A percentile compares a stretch with the other conserved stretches of the same genome.
Conservation (phyloP, 2,329 filamentous ascomycete genomes). For the Aureobasidium melanogenum region DNA sequence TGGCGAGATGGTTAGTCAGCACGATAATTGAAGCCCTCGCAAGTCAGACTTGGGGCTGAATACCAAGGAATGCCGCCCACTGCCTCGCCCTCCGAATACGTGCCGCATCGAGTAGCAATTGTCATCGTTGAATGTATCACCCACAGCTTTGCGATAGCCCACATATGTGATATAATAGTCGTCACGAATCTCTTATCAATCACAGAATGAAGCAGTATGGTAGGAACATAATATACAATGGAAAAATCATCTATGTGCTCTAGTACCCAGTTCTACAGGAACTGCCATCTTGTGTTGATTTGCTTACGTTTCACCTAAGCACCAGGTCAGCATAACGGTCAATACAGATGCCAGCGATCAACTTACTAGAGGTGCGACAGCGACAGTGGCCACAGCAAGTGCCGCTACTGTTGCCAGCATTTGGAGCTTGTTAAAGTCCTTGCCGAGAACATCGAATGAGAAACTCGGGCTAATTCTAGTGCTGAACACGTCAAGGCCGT, state of each 20-base stretch:
- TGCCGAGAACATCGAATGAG: conserved; percentile 85
- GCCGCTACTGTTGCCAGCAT: conserved; percentile 77
- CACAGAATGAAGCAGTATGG: neutral
- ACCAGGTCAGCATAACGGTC: conserved; percentile 17
- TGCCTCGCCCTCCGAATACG: too few relatives aligned
- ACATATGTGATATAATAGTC: neutral
- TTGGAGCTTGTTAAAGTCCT: conserved; percentile 85
- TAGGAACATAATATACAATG: neutral
- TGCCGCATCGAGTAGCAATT: neutral
- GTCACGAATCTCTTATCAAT: neutral
- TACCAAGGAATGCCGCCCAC: too few relatives aligned
- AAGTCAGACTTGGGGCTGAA: too few relatives aligned
- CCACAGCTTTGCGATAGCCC: neutral
- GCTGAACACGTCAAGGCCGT: conserved; percentile 80
- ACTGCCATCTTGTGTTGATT: conserved; percentile 56
- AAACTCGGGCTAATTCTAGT: conserved; percentile 80
- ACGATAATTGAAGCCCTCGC: too few relatives aligned
- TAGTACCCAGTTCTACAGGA: conserved; percentile 17
- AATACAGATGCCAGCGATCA: neutral
- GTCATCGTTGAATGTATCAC: neutral
- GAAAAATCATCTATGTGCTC: neutral
- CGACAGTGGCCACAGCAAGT: conserved; percentile 64
- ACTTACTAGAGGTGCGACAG: conserved; percentile 79
- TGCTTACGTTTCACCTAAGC: conserved; percentile 50
- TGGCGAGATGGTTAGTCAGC: too few relatives aligned